Base-by-base conservation (phyloP, 306 rosid species). In the Rosa multiflora region DNA sequence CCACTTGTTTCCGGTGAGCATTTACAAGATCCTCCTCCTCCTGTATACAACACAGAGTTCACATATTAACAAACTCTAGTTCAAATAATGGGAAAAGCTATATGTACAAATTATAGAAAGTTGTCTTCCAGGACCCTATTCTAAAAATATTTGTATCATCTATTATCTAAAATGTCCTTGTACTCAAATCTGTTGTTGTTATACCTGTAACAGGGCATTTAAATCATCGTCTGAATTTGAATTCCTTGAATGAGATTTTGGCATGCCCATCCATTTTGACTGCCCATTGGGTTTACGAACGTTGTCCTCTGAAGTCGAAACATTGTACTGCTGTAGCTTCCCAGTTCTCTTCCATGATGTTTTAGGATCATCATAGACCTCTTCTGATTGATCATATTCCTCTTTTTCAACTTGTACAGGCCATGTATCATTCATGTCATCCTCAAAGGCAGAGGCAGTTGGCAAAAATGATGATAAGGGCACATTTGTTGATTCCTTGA, bases 1-100 rank as follows among this genome's bases (percentile, higher is more conserved):
- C 99, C 29, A 96, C 99, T 86, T 93, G 99, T 72, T 89, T 96
- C 70, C 99, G 88, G 84, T 96, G 99, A 81, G 99, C 99, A 84
- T 81, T 93, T 83, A 96, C 96, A 56, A 96, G 97, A 86, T 96
- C 96, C 87, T 93, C 98, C 90, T 96, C 99, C 80, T 93, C 99
- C 99, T 96, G 91, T 61, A 79, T 69, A 46, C 72, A 64, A 80
- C 44, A 74, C 5, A 78, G 15, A 66, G 21, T 74, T 81, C 55
- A 77, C 37, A 29, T 17, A n/a, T 73, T 59, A 53, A 68, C 32
- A 46, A 37, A 72, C 56, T 82, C 20, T n/a, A 39, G 42, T 11
- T 71, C 8, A 18, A 40, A 75, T 18, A 47, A 42, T 43, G 70
- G 75, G 35, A n/a, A 64, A 52, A 35, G 17, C 40, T 67, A 66